Conservation (phyloP, 352 stramenopile species). For the Globisporangium uncinulatum region DNA sequence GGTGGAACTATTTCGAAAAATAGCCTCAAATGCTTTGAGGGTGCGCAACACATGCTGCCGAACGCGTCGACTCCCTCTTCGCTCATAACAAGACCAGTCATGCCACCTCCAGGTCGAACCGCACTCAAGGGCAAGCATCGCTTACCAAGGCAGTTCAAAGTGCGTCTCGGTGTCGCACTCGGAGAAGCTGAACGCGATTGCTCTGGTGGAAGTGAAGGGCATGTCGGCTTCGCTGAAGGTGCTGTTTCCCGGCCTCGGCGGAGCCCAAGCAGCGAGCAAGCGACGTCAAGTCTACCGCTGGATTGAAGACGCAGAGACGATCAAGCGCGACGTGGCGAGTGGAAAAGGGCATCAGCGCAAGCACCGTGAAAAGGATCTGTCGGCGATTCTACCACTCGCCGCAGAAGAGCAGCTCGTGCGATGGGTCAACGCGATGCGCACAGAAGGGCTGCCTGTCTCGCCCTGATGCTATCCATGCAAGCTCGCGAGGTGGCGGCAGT, state of each 20-base stretch:
- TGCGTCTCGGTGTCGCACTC: neutral
- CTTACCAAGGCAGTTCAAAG: neutral
- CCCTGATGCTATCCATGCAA: too few relatives aligned
- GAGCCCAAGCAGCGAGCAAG: neutral
- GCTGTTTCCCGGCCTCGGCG: neutral
- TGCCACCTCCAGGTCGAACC: neutral
- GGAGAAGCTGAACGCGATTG: neutral
- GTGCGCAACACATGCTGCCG: too few relatives aligned
- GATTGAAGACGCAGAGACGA: neutral
- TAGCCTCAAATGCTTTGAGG: too few relatives aligned
- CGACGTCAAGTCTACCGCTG: neutral
- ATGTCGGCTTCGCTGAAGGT: neutral
- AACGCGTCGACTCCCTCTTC: too few relatives aligned
- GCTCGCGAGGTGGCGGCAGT: too few relatives aligned
- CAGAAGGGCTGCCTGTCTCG: neutral
- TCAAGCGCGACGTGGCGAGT: neutral
- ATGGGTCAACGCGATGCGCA: neutral
- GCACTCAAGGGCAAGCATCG: neutral
- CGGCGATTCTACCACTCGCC: neutral
- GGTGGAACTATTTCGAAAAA: too few relatives aligned
- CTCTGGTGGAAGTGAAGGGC: neutral
- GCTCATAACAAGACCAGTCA: too few relatives aligned
- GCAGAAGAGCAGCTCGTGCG: slow-evolving; percentile 2
- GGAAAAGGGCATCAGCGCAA: neutral
- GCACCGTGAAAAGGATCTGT: neutral